A percentile compares a stretch with the other conserved stretches of the same genome.
Conservation (phyloP, 768 basidiomycete genomes). For the Coprinellus micaceus region DNA sequence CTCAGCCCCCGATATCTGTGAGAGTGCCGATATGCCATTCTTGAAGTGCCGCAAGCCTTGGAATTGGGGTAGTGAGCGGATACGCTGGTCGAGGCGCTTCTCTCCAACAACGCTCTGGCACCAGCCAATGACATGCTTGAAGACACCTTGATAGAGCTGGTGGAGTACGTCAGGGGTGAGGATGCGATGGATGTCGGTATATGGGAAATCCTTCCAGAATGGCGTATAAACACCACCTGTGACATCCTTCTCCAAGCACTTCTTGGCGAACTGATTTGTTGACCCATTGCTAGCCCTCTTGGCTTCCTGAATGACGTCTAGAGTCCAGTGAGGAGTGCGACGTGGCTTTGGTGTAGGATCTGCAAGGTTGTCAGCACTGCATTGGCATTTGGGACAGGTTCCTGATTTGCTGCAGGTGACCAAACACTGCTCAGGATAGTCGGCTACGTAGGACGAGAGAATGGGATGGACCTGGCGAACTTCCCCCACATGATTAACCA, state of each 20-base stretch:
- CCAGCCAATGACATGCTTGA: slow-evolving; percentile 43
- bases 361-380: slow-evolving; percentile 9
- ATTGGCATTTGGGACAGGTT: slow-evolving; percentile 16
- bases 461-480: slow-evolving; percentile 19
- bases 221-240: slow-evolving; percentile 21
- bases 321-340: slow-evolving; percentile 11
- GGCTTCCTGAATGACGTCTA: slow-evolving; percentile 12
- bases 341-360: background rate
- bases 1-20: slow-evolving; percentile 37
- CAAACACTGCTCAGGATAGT: slow-evolving; percentile 40
- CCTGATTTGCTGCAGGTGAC: slow-evolving; percentile 23
- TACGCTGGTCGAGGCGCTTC: background rate
- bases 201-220: slow-evolving; percentile 41
- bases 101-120: slow-evolving; percentile 1
- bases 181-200: slow-evolving; percentile 34
- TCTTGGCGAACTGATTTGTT: background rate
- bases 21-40: slow-evolving; percentile 35
- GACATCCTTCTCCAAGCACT: slow-evolving; percentile 17
- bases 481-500: slow-evolving; percentile 28
- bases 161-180: slow-evolving; percentile 48
- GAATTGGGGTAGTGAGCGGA: slow-evolving; percentile 8
- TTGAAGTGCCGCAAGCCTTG: slow-evolving; percentile 32
- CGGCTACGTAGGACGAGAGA: slow-evolving; percentile 18
- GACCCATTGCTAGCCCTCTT: background rate
- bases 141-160: slow-evolving; percentile 44